Conservation (phyloP, 371 early-diverging fungal species). For the Mortierella sp. region DNA sequence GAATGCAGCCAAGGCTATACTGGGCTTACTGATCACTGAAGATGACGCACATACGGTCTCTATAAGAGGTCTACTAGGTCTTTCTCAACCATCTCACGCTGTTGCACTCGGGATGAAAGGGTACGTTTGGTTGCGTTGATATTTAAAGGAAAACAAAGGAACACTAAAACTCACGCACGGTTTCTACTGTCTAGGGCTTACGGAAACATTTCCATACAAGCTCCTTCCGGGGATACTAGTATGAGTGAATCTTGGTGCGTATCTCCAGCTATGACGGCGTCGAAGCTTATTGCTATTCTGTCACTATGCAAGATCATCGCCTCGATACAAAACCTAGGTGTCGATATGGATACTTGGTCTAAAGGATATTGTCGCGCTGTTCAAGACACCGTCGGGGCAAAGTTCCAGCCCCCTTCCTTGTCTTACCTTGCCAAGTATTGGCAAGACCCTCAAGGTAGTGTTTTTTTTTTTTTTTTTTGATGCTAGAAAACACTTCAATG, state of each 20-base stretch:
- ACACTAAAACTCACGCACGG: not conserved
- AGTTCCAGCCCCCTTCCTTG: conserved; percentile 76
- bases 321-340: conserved; percentile 54
- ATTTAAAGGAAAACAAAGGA: not conserved
- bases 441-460: conserved; percentile 84
- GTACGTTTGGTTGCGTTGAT: conserved; percentile 46
- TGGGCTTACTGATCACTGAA: conserved; percentile 53
- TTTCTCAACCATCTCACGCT: conserved; percentile 32
- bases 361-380: conserved; percentile 58
- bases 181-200: conserved; percentile 43
- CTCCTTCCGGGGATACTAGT: conserved; percentile 59
- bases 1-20: conserved; percentile 59
- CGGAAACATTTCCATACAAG: conserved; percentile 68
- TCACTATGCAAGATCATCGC: conserved; percentile 66
- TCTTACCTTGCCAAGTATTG: conserved; percentile 85
- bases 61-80: conserved; percentile 38
- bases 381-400: conserved; percentile 64
- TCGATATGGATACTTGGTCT: conserved; percentile 40
- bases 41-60: conserved; percentile 32
- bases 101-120: conserved; percentile 73
- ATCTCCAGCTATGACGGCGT: conserved; percentile 73
- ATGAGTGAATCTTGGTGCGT: conserved; percentile 66
- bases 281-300: conserved; percentile 68
- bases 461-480: not conserved
- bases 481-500: too few relatives aligned